These are phyloP conservation scores for Nectriaceae sp. DNA, from an alignment of 2,329 filamentous ascomycete species.

Conservation along the genomic window DNA sequence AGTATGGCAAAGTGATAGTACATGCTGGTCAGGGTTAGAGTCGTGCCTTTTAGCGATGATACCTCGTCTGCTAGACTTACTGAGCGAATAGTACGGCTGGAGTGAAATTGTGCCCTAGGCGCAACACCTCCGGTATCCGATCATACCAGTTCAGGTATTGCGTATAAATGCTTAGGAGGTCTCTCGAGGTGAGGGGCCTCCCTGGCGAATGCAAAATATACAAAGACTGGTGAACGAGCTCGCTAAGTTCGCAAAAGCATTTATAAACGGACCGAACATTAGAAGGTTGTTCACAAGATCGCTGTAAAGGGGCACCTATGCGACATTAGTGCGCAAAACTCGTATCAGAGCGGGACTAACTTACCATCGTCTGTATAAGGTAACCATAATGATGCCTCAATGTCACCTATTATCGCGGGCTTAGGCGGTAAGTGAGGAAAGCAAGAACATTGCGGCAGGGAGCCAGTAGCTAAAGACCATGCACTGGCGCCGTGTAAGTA, in stretches of 20 bases:
- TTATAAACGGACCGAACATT: constrained; percentile 70
- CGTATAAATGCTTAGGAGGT: constrained; percentile 64
- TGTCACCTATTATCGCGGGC: constrained; percentile 59
- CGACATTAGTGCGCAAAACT: not conserved
- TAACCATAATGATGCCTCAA: constrained; percentile 62
- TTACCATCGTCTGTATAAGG: constrained; percentile 60
- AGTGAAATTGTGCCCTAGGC: constrained; percentile 68
- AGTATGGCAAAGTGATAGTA: constrained; percentile 71
- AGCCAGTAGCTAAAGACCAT: constrained; percentile 66
- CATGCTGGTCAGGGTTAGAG: constrained; percentile 50
- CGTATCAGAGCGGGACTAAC: constrained; percentile 17
- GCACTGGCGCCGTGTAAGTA: constrained; percentile 44
- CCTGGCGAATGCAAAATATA: constrained; percentile 73
- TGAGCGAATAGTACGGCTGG: constrained; percentile 74
- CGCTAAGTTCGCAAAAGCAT: constrained; percentile 71
- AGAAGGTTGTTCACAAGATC: constrained; percentile 61
- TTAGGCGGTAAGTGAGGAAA: constrained; percentile 60
- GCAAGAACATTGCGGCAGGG: constrained; percentile 60
- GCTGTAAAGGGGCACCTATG: constrained; percentile 53
- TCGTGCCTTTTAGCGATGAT: not conserved
- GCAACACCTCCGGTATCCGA: constrained; percentile 63
- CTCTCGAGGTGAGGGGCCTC: constrained; percentile 62
- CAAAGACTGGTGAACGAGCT: constrained; percentile 71
- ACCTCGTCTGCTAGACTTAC: constrained; percentile 49
- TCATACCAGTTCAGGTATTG: constrained; percentile 74